Evolutionary conservation across 805 yeast species (phyloP), one percentile per base, ranked within the genome.

Genomic region (Saturnispora sanitii): DNA sequence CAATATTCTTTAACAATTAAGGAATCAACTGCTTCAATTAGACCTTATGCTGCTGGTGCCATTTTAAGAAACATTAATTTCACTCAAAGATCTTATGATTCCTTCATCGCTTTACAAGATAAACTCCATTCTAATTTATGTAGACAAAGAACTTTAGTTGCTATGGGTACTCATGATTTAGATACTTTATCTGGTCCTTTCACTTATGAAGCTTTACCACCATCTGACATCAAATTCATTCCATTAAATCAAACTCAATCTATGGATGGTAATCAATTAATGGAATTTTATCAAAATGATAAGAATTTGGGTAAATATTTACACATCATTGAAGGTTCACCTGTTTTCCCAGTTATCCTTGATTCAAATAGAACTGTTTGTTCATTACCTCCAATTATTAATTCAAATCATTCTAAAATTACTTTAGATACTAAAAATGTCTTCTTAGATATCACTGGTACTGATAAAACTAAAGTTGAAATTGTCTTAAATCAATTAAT

Each of bases 31-130:
- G 70, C 70, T 40, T 66, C 68, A 49, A 67, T 85, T 40, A 83
- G 99, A 65, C 97, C 95, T 20, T 92, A 77, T 55, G 96, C 95
- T 18, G 90, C 95, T 17, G 92, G 84, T 30, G 98, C 97, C n/a
- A 73, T 92, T 45, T 71, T 92, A 54, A 82, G 95, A 62, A 79
- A 82, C 47, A 74, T 92, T 49, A 71, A 68, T 35, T 88, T 92
- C 63, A 83, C 82, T 45, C 81, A 80, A 57, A 77, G 94, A 63
- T 70, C 83, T 13, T 92, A 94, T 61, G 94, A 87, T 45, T 88
- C 97, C 4, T 92, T 92, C 70, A 90, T 92, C 55, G 82, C 95
- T 22, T 70, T 92, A 54, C 99, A 92, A 66, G 99, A 92, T 63
- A 92, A 92, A 64, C 71, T 92, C 51, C 99, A 92, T 67, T 70